A percentile compares a stretch with the other conserved stretches of the same genome.
These are phyloP conservation scores for Lactarius sanguifluus DNA, from an alignment of 768 basidiomycete species.

Conservation along the genomic window DNA sequence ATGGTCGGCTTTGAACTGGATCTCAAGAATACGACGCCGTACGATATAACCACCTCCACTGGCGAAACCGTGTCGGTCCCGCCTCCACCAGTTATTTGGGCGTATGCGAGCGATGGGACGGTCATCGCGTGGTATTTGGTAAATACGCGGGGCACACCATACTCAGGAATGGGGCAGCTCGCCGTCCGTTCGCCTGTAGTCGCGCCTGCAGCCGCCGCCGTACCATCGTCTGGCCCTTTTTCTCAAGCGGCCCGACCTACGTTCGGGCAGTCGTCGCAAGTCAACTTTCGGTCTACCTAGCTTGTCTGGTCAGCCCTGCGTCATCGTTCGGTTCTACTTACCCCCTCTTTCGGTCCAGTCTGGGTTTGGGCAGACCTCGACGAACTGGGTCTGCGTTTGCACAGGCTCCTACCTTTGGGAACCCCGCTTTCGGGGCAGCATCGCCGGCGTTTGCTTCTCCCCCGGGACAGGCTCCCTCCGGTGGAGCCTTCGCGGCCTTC, in stretches of 20 bases:
- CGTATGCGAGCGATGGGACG: conserved; percentile 77
- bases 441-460: conserved; percentile 22
- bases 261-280: conserved; percentile 32
- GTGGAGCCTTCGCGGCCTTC: conserved; percentile 32
- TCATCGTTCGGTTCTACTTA: conserved; percentile 34
- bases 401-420: conserved; percentile 22
- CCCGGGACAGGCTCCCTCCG: conserved; percentile 16
- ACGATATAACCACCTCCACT: conserved; percentile 40
- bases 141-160: conserved; percentile 51
- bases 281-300: conserved; percentile 31
- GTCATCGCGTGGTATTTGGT: conserved; percentile 71
- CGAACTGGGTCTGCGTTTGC: conserved; percentile 21
- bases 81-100: conserved; percentile 65
- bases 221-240: conserved; percentile 11
- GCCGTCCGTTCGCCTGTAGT: conserved; percentile 16
- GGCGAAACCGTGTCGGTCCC: conserved; percentile 46
- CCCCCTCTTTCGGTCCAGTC: conserved; percentile 31
- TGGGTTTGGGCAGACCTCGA: conserved; percentile 23
- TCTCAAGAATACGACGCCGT: conserved; percentile 51
- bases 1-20: conserved; percentile 65
- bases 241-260: conserved; percentile 26
- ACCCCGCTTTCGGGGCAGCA: conserved; percentile 15
- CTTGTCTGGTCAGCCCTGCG: conserved; percentile 4
- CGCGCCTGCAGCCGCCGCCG: conserved; percentile 12
- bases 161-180: conserved; percentile 49